These are phyloP conservation scores for Henningerozyma blattae DNA, from an alignment of 805 yeast species.

Conservation along the genomic window DNA sequence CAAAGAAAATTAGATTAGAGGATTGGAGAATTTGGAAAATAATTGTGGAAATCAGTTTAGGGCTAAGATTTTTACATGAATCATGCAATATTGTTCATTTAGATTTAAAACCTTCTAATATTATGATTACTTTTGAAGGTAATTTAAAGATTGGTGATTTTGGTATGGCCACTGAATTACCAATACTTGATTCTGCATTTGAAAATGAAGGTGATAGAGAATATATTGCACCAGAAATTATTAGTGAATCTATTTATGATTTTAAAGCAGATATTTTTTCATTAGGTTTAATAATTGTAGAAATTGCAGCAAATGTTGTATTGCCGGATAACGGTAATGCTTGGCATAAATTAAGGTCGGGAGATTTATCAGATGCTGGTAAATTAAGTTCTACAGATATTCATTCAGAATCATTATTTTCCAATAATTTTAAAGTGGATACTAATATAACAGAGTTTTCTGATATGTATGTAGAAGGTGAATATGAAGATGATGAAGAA, in stretches of 20 bases:
- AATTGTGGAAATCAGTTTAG: conserved; percentile 68
- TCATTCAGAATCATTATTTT: conserved; percentile 23
- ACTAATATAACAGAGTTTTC: conserved; percentile 16
- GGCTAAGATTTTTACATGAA: conserved; percentile 69
- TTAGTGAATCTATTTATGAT: conserved; percentile 69
- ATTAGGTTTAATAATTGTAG: conserved; percentile 86
- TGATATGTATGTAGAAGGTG: background rate
- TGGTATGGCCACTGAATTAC: conserved; percentile 81
- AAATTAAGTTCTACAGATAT: conserved; percentile 64
- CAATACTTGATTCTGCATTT: conserved; percentile 46
- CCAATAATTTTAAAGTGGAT: conserved; percentile 15
- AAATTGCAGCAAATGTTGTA: conserved; percentile 89
- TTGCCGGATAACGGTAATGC: conserved; percentile 93
- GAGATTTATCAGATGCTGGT: conserved; percentile 93
- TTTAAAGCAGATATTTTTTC: conserved; percentile 92
- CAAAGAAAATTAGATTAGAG: conserved; percentile 49
- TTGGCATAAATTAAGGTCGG: conserved; percentile 92
- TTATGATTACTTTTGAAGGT: conserved; percentile 91
- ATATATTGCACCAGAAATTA: conserved; percentile 94
- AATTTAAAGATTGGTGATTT: conserved; percentile 90
- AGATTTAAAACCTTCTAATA: conserved; percentile 91
- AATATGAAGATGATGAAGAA: background rate
- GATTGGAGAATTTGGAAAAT: conserved; percentile 99
- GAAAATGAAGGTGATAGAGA: conserved; percentile 97
- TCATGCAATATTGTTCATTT: conserved; percentile 66